A percentile compares a stretch with the other conserved stretches of the same genome.
Evolutionary conservation across 345 rosid genomes (phyloP).

Genomic region (Euphorbia tirucalli): DNA sequence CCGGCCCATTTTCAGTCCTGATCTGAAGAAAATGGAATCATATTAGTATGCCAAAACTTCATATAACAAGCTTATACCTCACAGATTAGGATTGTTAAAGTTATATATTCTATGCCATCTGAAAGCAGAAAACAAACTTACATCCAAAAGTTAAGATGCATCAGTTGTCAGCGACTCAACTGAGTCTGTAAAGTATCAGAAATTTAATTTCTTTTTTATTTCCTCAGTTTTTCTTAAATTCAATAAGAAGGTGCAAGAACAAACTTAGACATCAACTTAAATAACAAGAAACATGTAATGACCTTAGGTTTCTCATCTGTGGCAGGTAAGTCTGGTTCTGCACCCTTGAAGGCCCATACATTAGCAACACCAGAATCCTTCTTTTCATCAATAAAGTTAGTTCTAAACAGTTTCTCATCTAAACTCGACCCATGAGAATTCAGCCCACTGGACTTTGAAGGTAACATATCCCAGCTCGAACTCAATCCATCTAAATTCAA

Average conservation of each 20-base stretch:
- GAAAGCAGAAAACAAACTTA: not conserved
- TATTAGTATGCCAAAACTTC: not conserved
- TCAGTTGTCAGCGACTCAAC: not conserved
- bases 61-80: not conserved
- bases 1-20: slow-evolving; percentile 1
- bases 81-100: not conserved
- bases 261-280: not conserved
- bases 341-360: slow-evolving; percentile 41
- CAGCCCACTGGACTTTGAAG: slow-evolving; percentile 4
- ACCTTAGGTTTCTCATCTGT: slow-evolving; percentile 14
- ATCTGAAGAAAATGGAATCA: slow-evolving; percentile 8
- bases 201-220: not conserved
- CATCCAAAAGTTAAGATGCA: not conserved
- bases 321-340: slow-evolving; percentile 21
- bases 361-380: slow-evolving; percentile 25
- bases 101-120: too few relatives aligned
- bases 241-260: not conserved
- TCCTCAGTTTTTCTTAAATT: not conserved
- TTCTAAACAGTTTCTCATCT: slow-evolving; percentile 11
- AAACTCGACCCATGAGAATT: slow-evolving; percentile 3
- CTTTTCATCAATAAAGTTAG: slow-evolving; percentile 15
- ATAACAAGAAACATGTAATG: not conserved
- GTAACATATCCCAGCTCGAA: slow-evolving; percentile 12
- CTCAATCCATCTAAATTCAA: not conserved
- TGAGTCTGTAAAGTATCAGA: not conserved